Conservation (phyloP, 2,329 filamentous ascomycete species). For the Cryoendolithus antarcticus region DNA sequence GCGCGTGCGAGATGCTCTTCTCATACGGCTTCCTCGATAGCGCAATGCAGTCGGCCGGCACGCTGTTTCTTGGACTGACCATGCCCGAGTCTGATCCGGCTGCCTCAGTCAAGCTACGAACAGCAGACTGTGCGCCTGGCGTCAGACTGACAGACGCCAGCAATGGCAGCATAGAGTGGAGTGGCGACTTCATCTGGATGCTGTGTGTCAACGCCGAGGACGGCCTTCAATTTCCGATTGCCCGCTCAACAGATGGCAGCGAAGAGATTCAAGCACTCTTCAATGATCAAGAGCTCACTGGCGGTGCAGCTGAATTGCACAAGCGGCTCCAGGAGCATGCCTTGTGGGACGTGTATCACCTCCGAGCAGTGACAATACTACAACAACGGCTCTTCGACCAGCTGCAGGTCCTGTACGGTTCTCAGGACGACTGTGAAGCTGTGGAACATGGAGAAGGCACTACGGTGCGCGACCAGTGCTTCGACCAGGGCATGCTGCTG, state of each 20-base stretch:
- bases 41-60: slow-evolving; percentile 37
- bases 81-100: slow-evolving; percentile 66
- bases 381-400: slow-evolving; percentile 57
- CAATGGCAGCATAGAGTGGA: slow-evolving; percentile 45
- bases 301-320: slow-evolving; percentile 47
- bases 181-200: slow-evolving; percentile 67
- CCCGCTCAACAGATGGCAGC: slow-evolving; percentile 59
- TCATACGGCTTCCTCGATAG: slow-evolving; percentile 78
- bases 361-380: slow-evolving; percentile 63
- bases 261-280: slow-evolving; percentile 63
- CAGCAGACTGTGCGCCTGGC: slow-evolving; percentile 53
- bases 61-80: slow-evolving; percentile 49
- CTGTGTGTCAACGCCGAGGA: slow-evolving; percentile 86
- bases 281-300: slow-evolving; percentile 47
- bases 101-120: slow-evolving; percentile 57
- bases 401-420: slow-evolving; percentile 42
- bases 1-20: slow-evolving; percentile 88
- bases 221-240: slow-evolving; percentile 64
- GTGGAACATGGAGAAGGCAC: slow-evolving; percentile 20
- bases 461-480: slow-evolving; percentile 24
- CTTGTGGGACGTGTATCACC: slow-evolving; percentile 58
- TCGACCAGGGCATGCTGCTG: slow-evolving; percentile 40
- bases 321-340: slow-evolving; percentile 45
- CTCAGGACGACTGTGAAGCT: slow-evolving; percentile 22
- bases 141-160: slow-evolving; percentile 42